A percentile compares a stretch with the other conserved stretches of the same genome.
phyloP scores from a whole-genome alignment of 345 rosid species.

The Psidium guajava region DNA sequence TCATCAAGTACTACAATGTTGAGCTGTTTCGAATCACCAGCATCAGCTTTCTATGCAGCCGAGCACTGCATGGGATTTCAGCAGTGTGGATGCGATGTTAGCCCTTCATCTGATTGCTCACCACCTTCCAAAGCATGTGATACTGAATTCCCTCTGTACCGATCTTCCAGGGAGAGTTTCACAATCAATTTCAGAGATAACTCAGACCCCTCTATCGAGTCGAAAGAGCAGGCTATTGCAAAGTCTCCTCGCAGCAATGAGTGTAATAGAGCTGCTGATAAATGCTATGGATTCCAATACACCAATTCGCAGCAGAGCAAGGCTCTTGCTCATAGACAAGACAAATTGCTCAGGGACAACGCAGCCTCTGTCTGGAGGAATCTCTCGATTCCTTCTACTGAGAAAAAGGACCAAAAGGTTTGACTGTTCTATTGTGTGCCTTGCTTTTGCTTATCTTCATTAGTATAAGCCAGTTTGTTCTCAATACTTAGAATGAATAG shows the following conservation, averaged over 20 bases:
- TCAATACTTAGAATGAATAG: neutral
- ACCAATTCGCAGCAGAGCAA: slow-evolving; percentile 5
- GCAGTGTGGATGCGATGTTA: slow-evolving; percentile 10
- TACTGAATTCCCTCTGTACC: slow-evolving; percentile 11
- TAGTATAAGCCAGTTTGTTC: neutral
- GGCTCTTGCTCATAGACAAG: neutral
- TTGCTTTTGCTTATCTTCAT: neutral
- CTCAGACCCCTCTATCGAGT: neutral
- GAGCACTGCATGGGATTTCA: slow-evolving; percentile 45
- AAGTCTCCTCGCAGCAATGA: neutral
- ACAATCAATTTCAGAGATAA: neutral
- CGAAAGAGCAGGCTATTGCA: neutral
- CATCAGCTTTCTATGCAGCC: slow-evolving; percentile 42
- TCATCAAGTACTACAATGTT: slow-evolving; percentile 21
- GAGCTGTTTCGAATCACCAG: slow-evolving; percentile 34
- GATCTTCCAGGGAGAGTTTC: neutral
- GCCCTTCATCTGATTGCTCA: neutral
- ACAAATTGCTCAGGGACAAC: neutral
- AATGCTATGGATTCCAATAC: neutral
- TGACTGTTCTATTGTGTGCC: neutral
- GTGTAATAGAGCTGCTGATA: neutral
- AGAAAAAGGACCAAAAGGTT: neutral
- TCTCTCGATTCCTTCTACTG: neutral
- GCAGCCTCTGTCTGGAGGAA: neutral
- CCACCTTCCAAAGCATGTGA: slow-evolving; percentile 9